Percentiles rank a stretch among this genome's conserved stretches.
phyloP scores from a whole-genome alignment of 352 stramenopile species.

The Phytopythium aichiense region DNA sequence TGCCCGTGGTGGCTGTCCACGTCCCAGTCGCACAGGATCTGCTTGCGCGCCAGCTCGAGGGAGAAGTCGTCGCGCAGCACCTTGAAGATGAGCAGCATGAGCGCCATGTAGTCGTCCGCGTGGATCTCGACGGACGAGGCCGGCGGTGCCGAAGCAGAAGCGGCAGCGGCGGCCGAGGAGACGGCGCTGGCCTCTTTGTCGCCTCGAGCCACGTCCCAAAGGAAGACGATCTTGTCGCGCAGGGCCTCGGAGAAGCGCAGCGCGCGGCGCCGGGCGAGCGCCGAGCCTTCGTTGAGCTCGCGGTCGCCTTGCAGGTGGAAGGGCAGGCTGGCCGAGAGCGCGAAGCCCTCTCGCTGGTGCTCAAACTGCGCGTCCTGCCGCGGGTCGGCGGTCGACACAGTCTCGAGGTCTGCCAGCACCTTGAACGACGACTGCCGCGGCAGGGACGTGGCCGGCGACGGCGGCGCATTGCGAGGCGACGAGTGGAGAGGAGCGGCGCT shows the following conservation, averaged over 20 bases:
- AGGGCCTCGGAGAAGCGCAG: conserved; percentile 48
- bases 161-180: not conserved
- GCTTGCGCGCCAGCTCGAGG: conserved; percentile 38
- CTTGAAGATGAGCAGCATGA: conserved; percentile 83
- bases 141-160: not conserved
- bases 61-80: conserved; percentile 71
- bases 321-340: conserved; percentile 30
- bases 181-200: conserved; percentile 28
- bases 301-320: conserved; percentile 75
- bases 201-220: conserved; percentile 58
- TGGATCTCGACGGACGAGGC: conserved; percentile 24
- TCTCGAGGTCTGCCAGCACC: conserved; percentile 59
- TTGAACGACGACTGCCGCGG: conserved; percentile 58
- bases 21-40: conserved; percentile 79
- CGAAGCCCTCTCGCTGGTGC: conserved; percentile 44
- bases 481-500: not conserved
- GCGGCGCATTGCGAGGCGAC: not conserved
- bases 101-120: conserved; percentile 58
- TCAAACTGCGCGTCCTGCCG: conserved; percentile 63
- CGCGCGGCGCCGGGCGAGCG: conserved; percentile 43
- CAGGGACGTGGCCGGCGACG: conserved; percentile 17
- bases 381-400: conserved; percentile 33
- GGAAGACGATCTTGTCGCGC: conserved; percentile 42
- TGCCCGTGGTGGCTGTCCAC: conserved; percentile 63
- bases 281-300: conserved; percentile 60